Base-by-base conservation (phyloP, 2,329 filamentous ascomycete genomes). In the Aspergillus tanneri region DNA sequence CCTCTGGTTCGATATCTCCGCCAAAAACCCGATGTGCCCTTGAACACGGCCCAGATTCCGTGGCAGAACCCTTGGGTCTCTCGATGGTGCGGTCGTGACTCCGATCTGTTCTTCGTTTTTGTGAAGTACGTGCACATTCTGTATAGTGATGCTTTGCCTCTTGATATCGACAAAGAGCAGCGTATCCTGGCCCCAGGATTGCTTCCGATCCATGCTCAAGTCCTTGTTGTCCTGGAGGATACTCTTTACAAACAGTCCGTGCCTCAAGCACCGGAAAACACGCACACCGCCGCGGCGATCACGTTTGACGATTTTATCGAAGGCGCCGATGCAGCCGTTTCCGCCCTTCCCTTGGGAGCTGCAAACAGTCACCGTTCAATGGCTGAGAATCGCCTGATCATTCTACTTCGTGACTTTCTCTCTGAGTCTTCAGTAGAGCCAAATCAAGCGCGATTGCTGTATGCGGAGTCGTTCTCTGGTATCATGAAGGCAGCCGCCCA, bases 51-150 rank as follows among this genome's bases (percentile, higher is more conserved):
- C 23, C 83, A 85, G 55, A 84, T 95, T n/a, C 77, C 84, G 35
- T 96, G 91, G 90, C 83, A 87, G 60, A 88, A 89, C 1, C 84
- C 85, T 1, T 96, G 91, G 91, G 76, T 88, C 6, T 82, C 86
- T 30, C 83, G 90, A 52, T 96, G 91, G 91, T 86, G 83, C 52
- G 91, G 91, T 11, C 83, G 84, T 2, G 90, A 96, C 59, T 95
- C 87, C 3, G 91, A 96, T 62, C 75, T 96, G 25, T 89, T 96
- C 65, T 96, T 92, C 71, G 86, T 95, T 36, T 96, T 96, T 62
- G 83, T 85, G 72, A 96, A 95, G 69, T 86, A 93, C 65, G 95
- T 87, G 60, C 87, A 92, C 66, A 79, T 92, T 16, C 76, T 96
- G 3, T 79, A 85, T 3, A 83, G 88, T 32, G 88, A 93, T 50